These are phyloP conservation scores for Phytophthora brassicae DNA, from an alignment of 352 stramenopile species.

Conservation along the genomic window DNA sequence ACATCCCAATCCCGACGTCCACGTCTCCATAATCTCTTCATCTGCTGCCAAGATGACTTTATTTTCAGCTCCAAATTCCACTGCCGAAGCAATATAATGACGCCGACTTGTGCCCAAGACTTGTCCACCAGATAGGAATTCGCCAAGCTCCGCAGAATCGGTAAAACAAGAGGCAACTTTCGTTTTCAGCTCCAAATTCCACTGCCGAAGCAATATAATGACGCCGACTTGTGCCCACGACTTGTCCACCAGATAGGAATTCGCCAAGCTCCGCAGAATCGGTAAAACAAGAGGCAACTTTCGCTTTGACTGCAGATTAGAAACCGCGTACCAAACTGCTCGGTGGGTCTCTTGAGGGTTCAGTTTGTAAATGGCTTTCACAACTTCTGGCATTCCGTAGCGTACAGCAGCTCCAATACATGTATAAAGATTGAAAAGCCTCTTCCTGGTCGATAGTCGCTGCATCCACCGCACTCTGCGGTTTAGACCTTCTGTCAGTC, in stretches of 20 bases:
- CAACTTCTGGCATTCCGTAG: conserved; percentile 2
- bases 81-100: background rate
- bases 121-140: background rate
- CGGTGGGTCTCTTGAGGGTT: conserved; percentile 14
- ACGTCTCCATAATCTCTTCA: background rate
- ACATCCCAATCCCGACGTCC: background rate
- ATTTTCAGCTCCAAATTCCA: background rate
- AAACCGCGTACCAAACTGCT: conserved; percentile 12
- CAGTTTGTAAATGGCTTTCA: conserved; percentile 12
- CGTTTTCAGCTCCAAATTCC: background rate
- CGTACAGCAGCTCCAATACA: conserved; percentile 13
- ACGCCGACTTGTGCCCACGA: background rate
- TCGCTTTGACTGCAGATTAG: background rate
- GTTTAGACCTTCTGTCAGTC: conserved; percentile 6
- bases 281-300: background rate
- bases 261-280: background rate
- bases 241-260: background rate
- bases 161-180: background rate
- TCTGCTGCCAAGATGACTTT: background rate
- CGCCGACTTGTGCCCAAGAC: background rate
- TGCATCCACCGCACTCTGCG: conserved; percentile 14
- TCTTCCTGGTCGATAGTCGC: conserved; percentile 1
- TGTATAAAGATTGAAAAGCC: conserved; percentile 19
- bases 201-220: background rate
- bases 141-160: background rate